Evolutionary conservation across 441 rosid species (phyloP).

Genomic region (Populus tomentosa): DNA sequence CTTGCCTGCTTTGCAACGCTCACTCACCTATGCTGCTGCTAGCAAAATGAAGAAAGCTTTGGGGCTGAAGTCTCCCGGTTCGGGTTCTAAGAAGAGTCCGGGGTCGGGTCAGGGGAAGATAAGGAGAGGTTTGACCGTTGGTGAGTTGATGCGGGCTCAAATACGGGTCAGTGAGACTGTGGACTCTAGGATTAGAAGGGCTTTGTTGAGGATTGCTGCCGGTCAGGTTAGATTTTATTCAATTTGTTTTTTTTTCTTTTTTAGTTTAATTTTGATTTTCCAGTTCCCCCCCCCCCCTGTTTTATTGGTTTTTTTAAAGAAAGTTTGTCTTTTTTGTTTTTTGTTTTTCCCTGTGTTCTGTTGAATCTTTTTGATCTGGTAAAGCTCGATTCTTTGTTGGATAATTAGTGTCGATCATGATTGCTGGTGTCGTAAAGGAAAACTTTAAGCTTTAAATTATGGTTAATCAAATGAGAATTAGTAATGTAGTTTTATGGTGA

Average conservation of each 20-base stretch:
- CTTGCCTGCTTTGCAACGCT: constrained; percentile 62
- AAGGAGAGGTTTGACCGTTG: constrained; percentile 70
- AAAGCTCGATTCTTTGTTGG: background rate
- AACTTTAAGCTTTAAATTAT: background rate
- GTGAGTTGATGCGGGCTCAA: constrained; percentile 90
- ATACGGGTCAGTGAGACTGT: constrained; percentile 70
- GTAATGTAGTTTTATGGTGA: background rate
- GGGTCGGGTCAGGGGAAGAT: constrained; percentile 57
- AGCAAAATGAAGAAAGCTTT: constrained; percentile 97
- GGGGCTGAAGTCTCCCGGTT: constrained; percentile 69
- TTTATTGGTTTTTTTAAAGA: background rate
- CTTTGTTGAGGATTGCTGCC: constrained; percentile 79
- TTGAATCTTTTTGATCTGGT: background rate
- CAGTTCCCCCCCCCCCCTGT: too few relatives aligned
- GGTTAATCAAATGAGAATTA: background rate
- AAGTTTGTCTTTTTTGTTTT: background rate
- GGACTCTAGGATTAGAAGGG: constrained; percentile 84
- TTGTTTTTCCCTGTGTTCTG: background rate
- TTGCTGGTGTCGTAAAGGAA: background rate
- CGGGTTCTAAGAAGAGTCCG: constrained; percentile 54
- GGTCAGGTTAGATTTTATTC: constrained; percentile 52
- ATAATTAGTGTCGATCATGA: constrained; percentile 1
- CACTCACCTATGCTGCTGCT: constrained; percentile 84
- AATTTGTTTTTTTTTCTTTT: background rate
- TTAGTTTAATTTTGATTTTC: constrained; percentile 4